Conservation (phyloP, 1,139 yeast species). For the Protomyces gravidus region DNA sequence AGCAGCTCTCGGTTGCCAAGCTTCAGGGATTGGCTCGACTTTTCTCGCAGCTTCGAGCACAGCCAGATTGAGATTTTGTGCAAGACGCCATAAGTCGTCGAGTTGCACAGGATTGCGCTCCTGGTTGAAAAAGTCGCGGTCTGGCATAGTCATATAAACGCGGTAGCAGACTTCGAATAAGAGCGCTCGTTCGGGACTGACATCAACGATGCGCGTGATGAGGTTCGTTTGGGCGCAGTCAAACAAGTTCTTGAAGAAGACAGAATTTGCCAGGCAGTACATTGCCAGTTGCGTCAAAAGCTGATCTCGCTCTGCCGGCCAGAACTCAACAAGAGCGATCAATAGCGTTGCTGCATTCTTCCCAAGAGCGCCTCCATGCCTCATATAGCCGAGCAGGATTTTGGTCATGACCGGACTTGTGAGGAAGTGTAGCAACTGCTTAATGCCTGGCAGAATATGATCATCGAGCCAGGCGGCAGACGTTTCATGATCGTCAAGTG, state of each 20-base stretch:
- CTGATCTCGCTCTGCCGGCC: background rate
- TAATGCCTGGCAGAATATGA: background rate
- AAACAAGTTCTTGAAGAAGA: background rate
- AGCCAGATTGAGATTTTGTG: background rate
- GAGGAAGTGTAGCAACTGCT: background rate
- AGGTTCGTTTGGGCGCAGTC: background rate
- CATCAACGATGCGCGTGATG: background rate
- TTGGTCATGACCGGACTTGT: background rate
- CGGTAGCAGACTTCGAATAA: conserved; percentile 30
- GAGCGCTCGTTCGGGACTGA: background rate
- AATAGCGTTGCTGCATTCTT: background rate
- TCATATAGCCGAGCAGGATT: background rate
- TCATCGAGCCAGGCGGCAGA: background rate
- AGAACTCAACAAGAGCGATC: background rate
- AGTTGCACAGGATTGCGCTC: conserved; percentile 10
- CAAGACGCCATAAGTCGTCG: background rate
- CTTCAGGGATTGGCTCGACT: background rate
- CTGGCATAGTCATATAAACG: conserved; percentile 30
- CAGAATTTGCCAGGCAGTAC: conserved; percentile 5
- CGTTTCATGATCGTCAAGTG: background rate
- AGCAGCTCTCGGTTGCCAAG: background rate
- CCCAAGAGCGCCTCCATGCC: too few species aligned
- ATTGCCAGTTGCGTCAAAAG: background rate
- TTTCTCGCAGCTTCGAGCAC: background rate
- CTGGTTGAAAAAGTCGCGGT: conserved; percentile 30